A percentile compares a stretch with the other conserved stretches of the same genome.
phyloP scores from a whole-genome alignment of 495 filamentous ascomycete genomes.

The Podospora fimiseda region DNA sequence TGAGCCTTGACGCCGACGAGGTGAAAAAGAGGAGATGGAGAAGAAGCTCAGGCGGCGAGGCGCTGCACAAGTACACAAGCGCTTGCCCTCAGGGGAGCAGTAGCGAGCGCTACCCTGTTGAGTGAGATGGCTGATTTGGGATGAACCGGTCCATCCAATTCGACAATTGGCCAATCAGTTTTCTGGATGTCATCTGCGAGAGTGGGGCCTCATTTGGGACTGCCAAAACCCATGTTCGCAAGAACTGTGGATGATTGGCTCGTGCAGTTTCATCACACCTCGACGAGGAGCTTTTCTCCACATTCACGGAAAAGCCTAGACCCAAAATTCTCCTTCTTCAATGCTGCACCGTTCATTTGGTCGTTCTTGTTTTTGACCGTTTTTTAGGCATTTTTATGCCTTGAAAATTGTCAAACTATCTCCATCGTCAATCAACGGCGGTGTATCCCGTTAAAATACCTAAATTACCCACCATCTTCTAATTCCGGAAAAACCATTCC shows the following conservation, averaged over 20 bases:
- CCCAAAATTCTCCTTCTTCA: not conserved
- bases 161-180: conserved; percentile 8
- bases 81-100: conserved; percentile 18
- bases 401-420: too few species aligned
- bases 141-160: conserved; percentile 15
- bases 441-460: too few species aligned
- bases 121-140: conserved; percentile 19
- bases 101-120: conserved; percentile 9
- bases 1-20: conserved; percentile 22
- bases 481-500: too few species aligned
- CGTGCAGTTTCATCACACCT: not conserved
- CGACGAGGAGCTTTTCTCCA: not conserved
- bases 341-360: not conserved
- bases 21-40: conserved; percentile 18
- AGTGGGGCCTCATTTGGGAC: conserved; percentile 20
- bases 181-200: not conserved
- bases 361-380: not conserved
- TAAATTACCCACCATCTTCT: too few species aligned
- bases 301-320: not conserved
- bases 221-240: conserved; percentile 8
- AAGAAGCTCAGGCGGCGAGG: conserved; percentile 8
- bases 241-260: not conserved
- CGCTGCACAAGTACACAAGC: conserved; percentile 11
- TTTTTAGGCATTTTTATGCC: not conserved
- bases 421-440: too few species aligned